A percentile compares a stretch with the other conserved stretches of the same genome.
Conservation (phyloP, 2,329 filamentous ascomycete species). For the Ophiognomonia clavigignenti-juglandacearum region DNA sequence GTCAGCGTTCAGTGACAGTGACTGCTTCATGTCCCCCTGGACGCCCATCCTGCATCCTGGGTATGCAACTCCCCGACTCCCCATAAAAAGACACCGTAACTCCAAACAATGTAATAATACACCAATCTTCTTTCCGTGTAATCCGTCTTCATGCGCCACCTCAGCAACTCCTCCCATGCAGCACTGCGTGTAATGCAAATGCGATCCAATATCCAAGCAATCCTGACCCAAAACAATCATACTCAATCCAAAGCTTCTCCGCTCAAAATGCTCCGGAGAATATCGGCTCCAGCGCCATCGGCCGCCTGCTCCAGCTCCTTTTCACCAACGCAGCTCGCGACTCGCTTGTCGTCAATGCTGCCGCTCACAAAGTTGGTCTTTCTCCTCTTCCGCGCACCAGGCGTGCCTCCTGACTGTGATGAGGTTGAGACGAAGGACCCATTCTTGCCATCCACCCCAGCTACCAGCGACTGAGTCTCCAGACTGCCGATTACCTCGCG, state of each 20-base stretch:
- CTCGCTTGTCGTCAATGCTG: constrained; percentile 66
- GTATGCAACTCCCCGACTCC: constrained; percentile 4
- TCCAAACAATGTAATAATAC: constrained; percentile 12
- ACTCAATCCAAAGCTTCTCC: constrained; percentile 52
- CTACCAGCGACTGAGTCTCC: constrained; percentile 80
- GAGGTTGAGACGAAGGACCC: constrained; percentile 53
- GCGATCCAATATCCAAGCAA: not conserved
- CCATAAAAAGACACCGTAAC: constrained; percentile 1
- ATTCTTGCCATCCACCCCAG: constrained; percentile 62
- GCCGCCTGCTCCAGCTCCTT: constrained; percentile 72
- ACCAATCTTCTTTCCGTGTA: not conserved
- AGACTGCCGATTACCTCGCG: constrained; percentile 85
- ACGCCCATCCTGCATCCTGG: not conserved
- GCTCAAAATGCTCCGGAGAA: constrained; percentile 57
- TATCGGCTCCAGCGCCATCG: constrained; percentile 55
- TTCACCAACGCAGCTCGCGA: constrained; percentile 76
- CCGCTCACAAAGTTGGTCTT: constrained; percentile 46
- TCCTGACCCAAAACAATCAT: not conserved
- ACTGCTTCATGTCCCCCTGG: not conserved
- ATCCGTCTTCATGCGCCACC: not conserved
- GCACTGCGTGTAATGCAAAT: constrained; percentile 7
- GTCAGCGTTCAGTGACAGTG: no score
- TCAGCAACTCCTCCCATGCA: not conserved
- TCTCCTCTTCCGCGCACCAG: constrained; percentile 60
- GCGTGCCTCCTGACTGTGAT: constrained; percentile 53